Evolutionary conservation across 805 yeast genomes (phyloP).

Genomic region (Suhomyces vadensis): DNA sequence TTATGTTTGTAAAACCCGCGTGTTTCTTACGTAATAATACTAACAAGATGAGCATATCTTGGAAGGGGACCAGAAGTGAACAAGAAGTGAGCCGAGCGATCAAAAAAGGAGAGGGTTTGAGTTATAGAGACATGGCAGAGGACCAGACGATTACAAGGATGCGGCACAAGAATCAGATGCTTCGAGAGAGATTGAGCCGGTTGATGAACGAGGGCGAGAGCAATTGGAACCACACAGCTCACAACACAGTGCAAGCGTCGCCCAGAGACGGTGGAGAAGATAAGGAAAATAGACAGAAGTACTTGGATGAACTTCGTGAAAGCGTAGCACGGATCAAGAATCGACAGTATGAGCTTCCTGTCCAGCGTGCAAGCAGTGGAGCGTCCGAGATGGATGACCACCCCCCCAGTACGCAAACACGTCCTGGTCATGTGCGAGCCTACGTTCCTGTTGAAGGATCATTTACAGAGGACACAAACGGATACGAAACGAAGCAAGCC

Average conservation of each 20-base stretch:
- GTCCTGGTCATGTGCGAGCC: background rate
- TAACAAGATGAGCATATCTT: background rate
- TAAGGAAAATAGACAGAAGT: slow-evolving; percentile 11
- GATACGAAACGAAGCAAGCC: background rate
- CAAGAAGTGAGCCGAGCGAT: background rate
- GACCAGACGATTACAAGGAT: slow-evolving; percentile 12
- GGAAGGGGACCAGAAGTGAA: no score
- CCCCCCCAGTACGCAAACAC: background rate
- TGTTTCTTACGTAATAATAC: slow-evolving; percentile 1
- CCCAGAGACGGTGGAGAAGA: slow-evolving; percentile 4
- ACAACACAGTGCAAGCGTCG: no score
- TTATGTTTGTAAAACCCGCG: background rate
- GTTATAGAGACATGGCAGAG: slow-evolving; percentile 1
- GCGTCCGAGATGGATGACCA: no score
- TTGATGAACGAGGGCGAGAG: slow-evolving; percentile 13
- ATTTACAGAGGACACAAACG: background rate
- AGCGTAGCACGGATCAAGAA: slow-evolving; percentile 24
- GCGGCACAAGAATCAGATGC: slow-evolving; percentile 10
- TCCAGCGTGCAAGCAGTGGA: no score
- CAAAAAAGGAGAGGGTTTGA: background rate
- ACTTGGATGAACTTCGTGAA: slow-evolving; percentile 22
- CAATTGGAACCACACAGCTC: slow-evolving; percentile 3
- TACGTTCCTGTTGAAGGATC: background rate
- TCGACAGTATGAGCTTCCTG: slow-evolving; percentile 24
- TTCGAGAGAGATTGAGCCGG: slow-evolving; percentile 7